Evolutionary conservation across 2,329 filamentous ascomycete genomes (phyloP), one percentile per base, ranked within the genome.

Genomic region (Neocatenulostroma microsporum): DNA sequence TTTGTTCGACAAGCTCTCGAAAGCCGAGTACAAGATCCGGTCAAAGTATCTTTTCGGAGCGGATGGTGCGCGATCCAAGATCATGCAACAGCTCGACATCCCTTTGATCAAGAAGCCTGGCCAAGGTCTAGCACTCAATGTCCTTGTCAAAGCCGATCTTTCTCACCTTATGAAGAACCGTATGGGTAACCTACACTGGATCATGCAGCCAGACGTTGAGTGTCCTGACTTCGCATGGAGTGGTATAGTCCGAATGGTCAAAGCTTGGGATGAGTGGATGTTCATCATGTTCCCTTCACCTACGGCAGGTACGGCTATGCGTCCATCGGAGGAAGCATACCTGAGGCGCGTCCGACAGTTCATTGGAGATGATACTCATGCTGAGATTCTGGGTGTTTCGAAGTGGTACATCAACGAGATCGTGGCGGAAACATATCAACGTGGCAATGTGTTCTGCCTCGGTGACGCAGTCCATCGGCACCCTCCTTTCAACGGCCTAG

Each of bases 321-420:
- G 62, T 12, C 39, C 58, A 14, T 67, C 69, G 0, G 68, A 69
- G 7, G 64, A 74, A 47, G n/a, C n/a, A n/a, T 72, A 69, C 43
- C 27, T 67, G 3, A 43, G 57, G 15, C 56, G 66, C 5, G 59
- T 74, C 2, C 62, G 59, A 21, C 58, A 71, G 17, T 58, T 74
- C 2, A 73, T 79, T 36, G 75, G 74, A 0, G 73, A 78, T 47
- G 67, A 71, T n/a, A n/a, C n/a, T n/a, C n/a, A n/a, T n/a, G n/a
- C n/a, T n/a, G n/a, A n/a, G n/a, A n/a, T n/a, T n/a, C n/a, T n/a
- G n/a, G n/a, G n/a, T n/a, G n/a, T n/a, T n/a, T n/a, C n/a, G n/a
- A n/a, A n/a, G n/a, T 80, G 75, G 75, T 58, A 55, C 34, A 69
- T 78, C 47, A 76, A 76, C 45, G 74, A 79, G 50, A 69, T 61